Evolutionary conservation across 2,329 filamentous ascomycete species (phyloP), one percentile per base, ranked within the genome.

Genomic region (Parascedosporium putredinis): DNA sequence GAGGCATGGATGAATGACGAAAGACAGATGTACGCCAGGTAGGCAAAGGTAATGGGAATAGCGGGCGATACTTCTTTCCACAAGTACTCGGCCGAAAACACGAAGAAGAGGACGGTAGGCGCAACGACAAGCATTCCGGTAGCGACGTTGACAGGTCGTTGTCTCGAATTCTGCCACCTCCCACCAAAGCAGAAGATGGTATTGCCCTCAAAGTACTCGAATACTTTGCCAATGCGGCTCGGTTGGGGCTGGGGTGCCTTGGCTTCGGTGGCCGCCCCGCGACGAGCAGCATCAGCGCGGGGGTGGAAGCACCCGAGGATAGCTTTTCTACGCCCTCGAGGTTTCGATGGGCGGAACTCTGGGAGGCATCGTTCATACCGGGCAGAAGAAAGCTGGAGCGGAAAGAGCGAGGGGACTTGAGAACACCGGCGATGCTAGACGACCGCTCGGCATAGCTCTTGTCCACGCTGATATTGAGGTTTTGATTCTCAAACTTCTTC

Each of bases 1-100:
- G 93, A 96, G 3, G 91, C 93, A 67, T 96, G 91, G 50, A 96
- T 61, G 61, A 97, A 98, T 3, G 93, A 97, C 22, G 90, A 95
- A 45, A 96, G 73, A 66, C 87, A 94, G 24, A 98, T 74, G 63
- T 86, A 90, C 60, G 88, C 88, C n/a, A 96, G 61, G 63, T 98
- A 98, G 49, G 81, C 90, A 68, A 95, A 97, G 40, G 88, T 67
- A 57, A 97, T 80, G 48, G 93, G 93, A 58, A 97, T 80, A 49
- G 88, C 89, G 27, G 90, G 90, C 33, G 88, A 94, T 55, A 95
- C 76, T 59, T 95, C 76, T 57, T 82, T 73, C 89, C 89, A 96
- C 49, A 95, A 64, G 79, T 86, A 95, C 20, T 86, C 80, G 9
- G 86, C 89, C 54, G 86, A 93, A 59, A 84, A 94, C 18, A 72